Evolutionary conservation across 2,329 filamentous ascomycete species (phyloP).

Genomic region (Orbilia javanica): DNA sequence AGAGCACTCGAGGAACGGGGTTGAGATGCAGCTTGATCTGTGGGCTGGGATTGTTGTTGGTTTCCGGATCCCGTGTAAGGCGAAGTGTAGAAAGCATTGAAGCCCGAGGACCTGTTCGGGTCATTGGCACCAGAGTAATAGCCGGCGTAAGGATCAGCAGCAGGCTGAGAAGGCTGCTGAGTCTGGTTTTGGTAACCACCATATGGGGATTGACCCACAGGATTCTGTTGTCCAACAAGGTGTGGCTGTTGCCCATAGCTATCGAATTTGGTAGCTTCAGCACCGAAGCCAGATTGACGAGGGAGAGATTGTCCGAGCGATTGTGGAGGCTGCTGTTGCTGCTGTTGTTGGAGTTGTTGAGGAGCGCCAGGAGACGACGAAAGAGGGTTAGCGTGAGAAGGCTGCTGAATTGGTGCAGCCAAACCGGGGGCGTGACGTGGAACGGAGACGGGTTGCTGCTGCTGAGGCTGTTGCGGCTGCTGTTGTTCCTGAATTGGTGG

Average conservation of each 20-base stretch:
- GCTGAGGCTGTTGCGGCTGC: constrained; percentile 63
- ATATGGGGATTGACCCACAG: constrained; percentile 63
- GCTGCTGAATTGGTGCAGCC: constrained; percentile 70
- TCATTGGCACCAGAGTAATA: constrained; percentile 40
- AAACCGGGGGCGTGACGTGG: constrained; percentile 71
- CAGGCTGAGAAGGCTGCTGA: constrained; percentile 58
- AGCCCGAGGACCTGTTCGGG: constrained; percentile 30
- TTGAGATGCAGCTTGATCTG: constrained; percentile 75
- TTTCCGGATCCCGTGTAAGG: constrained; percentile 68
- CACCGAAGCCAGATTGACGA: constrained; percentile 73
- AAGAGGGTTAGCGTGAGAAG: constrained; percentile 79
- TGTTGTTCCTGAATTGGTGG: constrained; percentile 63
- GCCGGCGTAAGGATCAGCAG: constrained; percentile 40
- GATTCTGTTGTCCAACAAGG: constrained; percentile 49
- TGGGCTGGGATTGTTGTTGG: constrained; percentile 68
- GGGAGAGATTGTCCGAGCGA: constrained; percentile 73
- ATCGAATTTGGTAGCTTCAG: constrained; percentile 80
- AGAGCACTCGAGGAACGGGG: constrained; percentile 85
- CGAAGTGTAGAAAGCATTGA: constrained; percentile 62
- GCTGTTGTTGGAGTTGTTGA: constrained; percentile 75
- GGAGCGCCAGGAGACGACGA: constrained; percentile 76
- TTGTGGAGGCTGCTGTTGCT: constrained; percentile 66
- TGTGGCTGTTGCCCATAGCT: constrained; percentile 71
- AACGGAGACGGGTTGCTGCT: constrained; percentile 68
- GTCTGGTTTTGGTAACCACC: constrained; percentile 60